Conservation (phyloP, 2,329 filamentous ascomycete species). For the Zasmidium cellare region DNA sequence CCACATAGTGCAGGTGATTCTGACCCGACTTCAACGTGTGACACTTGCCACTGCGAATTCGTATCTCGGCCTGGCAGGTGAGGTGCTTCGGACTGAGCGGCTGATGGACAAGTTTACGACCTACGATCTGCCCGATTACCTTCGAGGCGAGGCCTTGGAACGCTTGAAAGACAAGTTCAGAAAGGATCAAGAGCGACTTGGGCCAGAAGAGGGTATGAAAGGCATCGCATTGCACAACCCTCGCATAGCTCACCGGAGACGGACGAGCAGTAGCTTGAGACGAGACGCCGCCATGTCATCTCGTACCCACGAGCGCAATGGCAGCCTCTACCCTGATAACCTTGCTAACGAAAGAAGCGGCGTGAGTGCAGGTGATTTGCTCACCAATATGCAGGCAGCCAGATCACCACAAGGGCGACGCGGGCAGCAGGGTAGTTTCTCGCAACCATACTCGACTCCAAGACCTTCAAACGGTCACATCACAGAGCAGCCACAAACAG, state of each 20-base stretch:
- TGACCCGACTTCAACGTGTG: conserved; percentile 90
- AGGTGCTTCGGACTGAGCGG: conserved; percentile 89
- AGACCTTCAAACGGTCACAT: conserved; percentile 30
- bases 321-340: conserved; percentile 18
- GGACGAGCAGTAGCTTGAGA: conserved; percentile 71
- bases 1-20: conserved; percentile 95
- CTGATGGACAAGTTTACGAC: conserved; percentile 91
- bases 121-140: conserved; percentile 86
- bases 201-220: conserved; percentile 78
- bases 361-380: conserved; percentile 63
- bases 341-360: conserved; percentile 38
- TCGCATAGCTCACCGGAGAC: conserved; percentile 58
- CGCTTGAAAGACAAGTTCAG: conserved; percentile 88
- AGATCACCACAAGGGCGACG: conserved; percentile 56
- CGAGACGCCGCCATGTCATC: conserved; percentile 78
- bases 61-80: conserved; percentile 86
- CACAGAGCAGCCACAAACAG: conserved; percentile 47
- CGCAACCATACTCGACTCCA: conserved; percentile 48
- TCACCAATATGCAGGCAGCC: conserved; percentile 74
- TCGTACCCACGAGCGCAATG: conserved; percentile 52
- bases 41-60: conserved; percentile 93
- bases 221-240: conserved; percentile 94
- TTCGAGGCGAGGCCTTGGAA: conserved; percentile 79
- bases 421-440: conserved; percentile 45
- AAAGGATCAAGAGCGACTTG: conserved; percentile 75